Base-by-base conservation (phyloP, 352 stramenopile species). In the Thalassiosira hispida region DNA sequence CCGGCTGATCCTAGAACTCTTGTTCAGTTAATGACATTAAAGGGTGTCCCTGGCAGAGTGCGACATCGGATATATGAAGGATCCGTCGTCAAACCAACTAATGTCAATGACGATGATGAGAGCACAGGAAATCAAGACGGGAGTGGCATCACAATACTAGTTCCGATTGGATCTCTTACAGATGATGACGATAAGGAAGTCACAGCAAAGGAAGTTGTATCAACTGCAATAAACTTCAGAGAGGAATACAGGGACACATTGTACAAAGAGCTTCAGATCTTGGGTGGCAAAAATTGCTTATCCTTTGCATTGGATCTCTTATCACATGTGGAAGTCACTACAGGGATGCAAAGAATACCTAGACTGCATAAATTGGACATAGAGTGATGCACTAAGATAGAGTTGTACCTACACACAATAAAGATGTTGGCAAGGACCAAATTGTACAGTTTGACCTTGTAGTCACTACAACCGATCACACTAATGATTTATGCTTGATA, bases 31-130 rank as follows among this genome's bases (percentile, higher is more conserved):
- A 22, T 84, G 8, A 53, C 46, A 12, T 72, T 90, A 16, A 63
- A 86, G 69, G 23, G 47, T 29, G 83, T 90, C 33, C 66, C 83
- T 22, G 83, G 70, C 0, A 60, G 59, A 53, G 62, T 81, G 22
- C 57, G 79, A 38, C 67, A 76, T 76, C 46, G 73, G 27, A 49
- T 27, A n/a, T 31, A n/a, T n/a, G 23, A 62, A n/a, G 1, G 8
- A 31, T 18, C 9, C n/a, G 6, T 12, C 11, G n/a, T 12, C 0
- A 22, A 31, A 61, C 2, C 5, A 42, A 42, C 44, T 9, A 51
- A 51, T 69, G 8, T 47, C 12, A 56, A n/a, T 33, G 20, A n/a
- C 16, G 12, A 16, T 29, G 42, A 55, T 44, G 33, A 20, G n/a
- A 46, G 20, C 1, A 44, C 47, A 27, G 27, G 11, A 35, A 22